Conservation (phyloP, 1,284 basidiomycete genomes). For the Cronartium quercuum region DNA sequence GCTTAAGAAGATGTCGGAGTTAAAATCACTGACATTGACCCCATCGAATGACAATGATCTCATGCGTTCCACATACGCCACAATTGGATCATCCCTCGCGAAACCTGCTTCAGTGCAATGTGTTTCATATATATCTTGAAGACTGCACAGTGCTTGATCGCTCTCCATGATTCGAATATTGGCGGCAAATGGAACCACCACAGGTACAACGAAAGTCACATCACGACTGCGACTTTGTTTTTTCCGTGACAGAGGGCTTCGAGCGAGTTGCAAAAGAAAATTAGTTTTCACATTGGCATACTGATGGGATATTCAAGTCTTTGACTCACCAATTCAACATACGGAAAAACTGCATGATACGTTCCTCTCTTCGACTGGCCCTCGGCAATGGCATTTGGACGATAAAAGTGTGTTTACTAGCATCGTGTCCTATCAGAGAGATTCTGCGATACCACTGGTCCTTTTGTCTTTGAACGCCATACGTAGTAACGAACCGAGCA, state of each 20-base stretch:
- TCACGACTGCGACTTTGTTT: slow-evolving; percentile 92
- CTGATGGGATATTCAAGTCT: not conserved
- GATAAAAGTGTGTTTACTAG: slow-evolving; percentile 77
- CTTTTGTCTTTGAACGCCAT: slow-evolving; percentile 76
- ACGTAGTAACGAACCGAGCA: slow-evolving; percentile 80
- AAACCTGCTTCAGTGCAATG: slow-evolving; percentile 73
- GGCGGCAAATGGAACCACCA: slow-evolving; percentile 76
- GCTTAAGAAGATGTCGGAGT: not conserved
- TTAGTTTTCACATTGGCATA: slow-evolving; percentile 33
- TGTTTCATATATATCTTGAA: slow-evolving; percentile 91
- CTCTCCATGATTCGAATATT: slow-evolving; percentile 80
- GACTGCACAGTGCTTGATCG: slow-evolving; percentile 79
- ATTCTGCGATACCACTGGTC: slow-evolving; percentile 86
- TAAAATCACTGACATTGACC: slow-evolving; percentile 57
- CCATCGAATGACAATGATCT: slow-evolving; percentile 52
- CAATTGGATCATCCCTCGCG: slow-evolving; percentile 78
- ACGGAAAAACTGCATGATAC: slow-evolving; percentile 82
- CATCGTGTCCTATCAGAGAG: slow-evolving; percentile 86
- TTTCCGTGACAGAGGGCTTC: slow-evolving; percentile 71
- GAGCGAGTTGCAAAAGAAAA: not conserved
- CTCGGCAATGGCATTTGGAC: slow-evolving; percentile 84
- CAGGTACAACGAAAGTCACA: slow-evolving; percentile 82
- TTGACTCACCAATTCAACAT: slow-evolving; percentile 75
- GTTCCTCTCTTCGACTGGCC: slow-evolving; percentile 85
- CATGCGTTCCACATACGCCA: slow-evolving; percentile 63